Evolutionary conservation across 148 eudicot species (phyloP).

Genomic region (Rhododendron kiyosumense): DNA sequence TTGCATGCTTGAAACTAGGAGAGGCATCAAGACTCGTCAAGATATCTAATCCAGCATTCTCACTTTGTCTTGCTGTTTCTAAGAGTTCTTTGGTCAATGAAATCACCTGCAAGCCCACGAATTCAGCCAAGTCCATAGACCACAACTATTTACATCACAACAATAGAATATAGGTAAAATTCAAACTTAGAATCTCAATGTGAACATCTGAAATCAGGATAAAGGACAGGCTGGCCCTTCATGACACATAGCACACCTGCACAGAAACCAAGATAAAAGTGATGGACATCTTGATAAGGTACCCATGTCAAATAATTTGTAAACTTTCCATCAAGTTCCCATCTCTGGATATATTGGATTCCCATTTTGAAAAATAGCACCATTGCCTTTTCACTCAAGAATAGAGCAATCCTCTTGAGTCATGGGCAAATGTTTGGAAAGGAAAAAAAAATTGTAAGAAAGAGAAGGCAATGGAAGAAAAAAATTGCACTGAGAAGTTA

Average conservation of each 20-base stretch:
- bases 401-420: slow-evolving; percentile 27
- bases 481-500: background rate
- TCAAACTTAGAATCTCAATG: slow-evolving; percentile 52
- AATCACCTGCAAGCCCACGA: slow-evolving; percentile 64
- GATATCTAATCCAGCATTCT: slow-evolving; percentile 37
- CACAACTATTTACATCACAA: background rate
- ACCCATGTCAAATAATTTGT: slow-evolving; percentile 17
- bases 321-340: slow-evolving; percentile 12
- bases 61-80: slow-evolving; percentile 79
- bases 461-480: background rate
- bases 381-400: slow-evolving; percentile 43
- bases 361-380: slow-evolving; percentile 13
- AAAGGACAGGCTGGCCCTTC: slow-evolving; percentile 63
- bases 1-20: slow-evolving; percentile 24
- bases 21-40: slow-evolving; percentile 48
- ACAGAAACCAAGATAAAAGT: slow-evolving; percentile 73
- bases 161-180: slow-evolving; percentile 25
- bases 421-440: slow-evolving; percentile 29
- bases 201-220: slow-evolving; percentile 75
- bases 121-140: slow-evolving; percentile 14
- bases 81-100: slow-evolving; percentile 88
- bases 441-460: slow-evolving; percentile 19
- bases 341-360: slow-evolving; percentile 15
- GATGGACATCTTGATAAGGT: slow-evolving; percentile 73
- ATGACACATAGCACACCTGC: slow-evolving; percentile 86